A percentile compares a stretch with the other conserved stretches of the same genome.
phyloP scores from a whole-genome alignment of 495 filamentous ascomycete species.

The Mytilinidion resinicola region DNA sequence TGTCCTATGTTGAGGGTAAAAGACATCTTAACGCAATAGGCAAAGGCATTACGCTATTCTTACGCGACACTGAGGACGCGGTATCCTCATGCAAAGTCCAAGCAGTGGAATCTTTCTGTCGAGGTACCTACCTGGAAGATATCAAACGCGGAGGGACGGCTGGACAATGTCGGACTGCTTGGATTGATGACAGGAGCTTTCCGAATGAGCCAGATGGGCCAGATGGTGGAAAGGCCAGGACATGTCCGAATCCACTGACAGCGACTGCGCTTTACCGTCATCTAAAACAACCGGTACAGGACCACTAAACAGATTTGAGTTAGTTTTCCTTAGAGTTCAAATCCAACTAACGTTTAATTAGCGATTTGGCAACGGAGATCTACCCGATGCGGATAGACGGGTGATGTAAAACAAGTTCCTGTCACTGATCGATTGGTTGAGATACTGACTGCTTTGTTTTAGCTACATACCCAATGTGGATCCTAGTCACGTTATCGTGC shows the following conservation, averaged over 20 bases:
- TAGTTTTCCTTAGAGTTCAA: not conserved
- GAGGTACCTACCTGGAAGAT: not conserved
- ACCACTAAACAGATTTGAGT: not conserved
- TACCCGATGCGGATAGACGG: slow-evolving; percentile 10
- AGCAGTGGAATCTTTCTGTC: not conserved
- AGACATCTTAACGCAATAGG: not conserved
- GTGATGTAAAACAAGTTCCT: slow-evolving; percentile 3
- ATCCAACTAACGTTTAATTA: not conserved
- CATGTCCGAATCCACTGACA: not conserved
- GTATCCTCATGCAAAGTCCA: not conserved
- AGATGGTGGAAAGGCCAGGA: not conserved
- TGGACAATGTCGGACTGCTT: not conserved
- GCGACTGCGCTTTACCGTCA: not conserved
- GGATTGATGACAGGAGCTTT: not conserved
- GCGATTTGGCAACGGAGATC: slow-evolving; percentile 4
- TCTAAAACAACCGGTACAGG: not conserved
- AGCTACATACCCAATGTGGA: slow-evolving; percentile 12
- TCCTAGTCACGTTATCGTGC: not conserved
- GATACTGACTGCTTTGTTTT: not conserved
- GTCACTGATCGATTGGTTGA: not conserved
- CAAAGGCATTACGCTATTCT: not conserved
- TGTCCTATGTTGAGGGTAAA: not conserved
- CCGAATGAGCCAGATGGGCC: not conserved
- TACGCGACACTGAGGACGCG: not conserved
- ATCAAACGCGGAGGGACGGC: not conserved